Evolutionary conservation across 2,329 filamentous ascomycete genomes (phyloP).

Genomic region (Byssoonygena ceratinophila): DNA sequence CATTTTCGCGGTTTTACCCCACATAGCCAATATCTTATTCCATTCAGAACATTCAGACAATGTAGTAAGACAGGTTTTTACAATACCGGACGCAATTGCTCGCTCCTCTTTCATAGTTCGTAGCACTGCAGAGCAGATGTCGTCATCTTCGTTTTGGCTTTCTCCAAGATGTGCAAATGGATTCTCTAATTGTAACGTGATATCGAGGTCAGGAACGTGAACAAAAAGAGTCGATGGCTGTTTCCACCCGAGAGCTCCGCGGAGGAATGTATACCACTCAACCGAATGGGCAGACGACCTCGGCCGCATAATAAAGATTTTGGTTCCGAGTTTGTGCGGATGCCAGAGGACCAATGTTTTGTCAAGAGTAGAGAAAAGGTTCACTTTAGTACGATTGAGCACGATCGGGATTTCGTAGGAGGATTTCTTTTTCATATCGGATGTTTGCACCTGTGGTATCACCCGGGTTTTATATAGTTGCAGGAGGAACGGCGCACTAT

Average conservation of each 20-base stretch:
- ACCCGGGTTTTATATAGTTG: conserved; percentile 54
- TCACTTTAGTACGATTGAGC: conserved; percentile 41
- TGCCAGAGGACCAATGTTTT: conserved; percentile 57
- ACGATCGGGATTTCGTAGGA: conserved; percentile 44
- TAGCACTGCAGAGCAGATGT: conserved; percentile 24
- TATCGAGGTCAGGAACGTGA: conserved; percentile 52
- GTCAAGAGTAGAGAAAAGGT: conserved; percentile 55
- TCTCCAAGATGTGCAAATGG: conserved; percentile 47
- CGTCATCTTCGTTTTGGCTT: conserved; percentile 35
- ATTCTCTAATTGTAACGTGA: conserved; percentile 49
- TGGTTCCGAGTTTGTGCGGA: conserved; percentile 43
- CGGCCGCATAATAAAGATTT: conserved; percentile 53
- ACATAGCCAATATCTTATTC: conserved; percentile 48
- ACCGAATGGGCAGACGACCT: conserved; percentile 51
- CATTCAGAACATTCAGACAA: conserved; percentile 48
- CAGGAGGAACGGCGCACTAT: conserved; percentile 46
- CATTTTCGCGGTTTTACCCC: conserved; percentile 49
- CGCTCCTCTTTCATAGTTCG: conserved; percentile 39
- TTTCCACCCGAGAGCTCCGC: conserved; percentile 49
- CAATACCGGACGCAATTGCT: conserved; percentile 46
- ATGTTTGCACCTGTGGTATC: conserved; percentile 49
- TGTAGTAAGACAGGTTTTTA: conserved; percentile 50
- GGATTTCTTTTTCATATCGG: conserved; percentile 44
- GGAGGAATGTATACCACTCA: conserved; percentile 59
- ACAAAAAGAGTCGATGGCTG: conserved; percentile 48